Conservation (phyloP, 1,284 basidiomycete genomes). For the Rhodotorula mucilaginosa region DNA sequence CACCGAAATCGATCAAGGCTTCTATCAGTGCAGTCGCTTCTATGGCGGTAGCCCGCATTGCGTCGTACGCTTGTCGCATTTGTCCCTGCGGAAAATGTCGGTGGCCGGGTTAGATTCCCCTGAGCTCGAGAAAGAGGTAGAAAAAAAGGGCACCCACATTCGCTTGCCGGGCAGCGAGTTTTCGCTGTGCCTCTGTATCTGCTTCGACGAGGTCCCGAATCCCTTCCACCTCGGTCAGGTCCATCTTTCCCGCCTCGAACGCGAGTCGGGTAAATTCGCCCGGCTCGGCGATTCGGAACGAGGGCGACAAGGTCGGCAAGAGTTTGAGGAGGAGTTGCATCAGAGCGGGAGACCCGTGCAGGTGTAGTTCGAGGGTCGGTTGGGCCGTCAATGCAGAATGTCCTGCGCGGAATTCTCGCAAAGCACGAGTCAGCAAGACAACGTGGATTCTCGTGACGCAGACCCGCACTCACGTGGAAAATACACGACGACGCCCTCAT, state of each 20-base stretch:
- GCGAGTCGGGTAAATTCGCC: constrained; percentile 82
- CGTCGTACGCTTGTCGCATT: constrained; percentile 60
- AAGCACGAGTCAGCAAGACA: background rate
- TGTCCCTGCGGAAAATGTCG: constrained; percentile 56
- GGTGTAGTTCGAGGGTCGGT: constrained; percentile 77
- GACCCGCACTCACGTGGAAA: constrained; percentile 61
- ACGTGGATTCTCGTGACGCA: background rate
- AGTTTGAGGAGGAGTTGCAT: constrained; percentile 65
- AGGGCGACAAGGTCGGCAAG: constrained; percentile 61
- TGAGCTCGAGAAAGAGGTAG: background rate
- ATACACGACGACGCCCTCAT: constrained; percentile 75
- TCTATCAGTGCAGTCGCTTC: constrained; percentile 72
- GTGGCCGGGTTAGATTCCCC: background rate
- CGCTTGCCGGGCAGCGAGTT: constrained; percentile 66
- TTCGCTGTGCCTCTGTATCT: constrained; percentile 76
- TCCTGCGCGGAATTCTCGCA: constrained; percentile 3
- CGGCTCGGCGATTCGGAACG: constrained; percentile 69
- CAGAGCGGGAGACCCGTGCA: constrained; percentile 81
- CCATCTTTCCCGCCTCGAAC: constrained; percentile 71
- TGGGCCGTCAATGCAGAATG: constrained; percentile 68
- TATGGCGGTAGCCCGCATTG: constrained; percentile 64
- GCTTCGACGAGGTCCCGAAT: constrained; percentile 77
- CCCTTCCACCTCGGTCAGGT: constrained; percentile 80
- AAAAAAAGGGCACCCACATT: constrained; percentile 53
- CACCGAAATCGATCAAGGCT: constrained; percentile 85